phyloP scores from a whole-genome alignment of 106 monocot genomes.

The Vanilla planifolia region DNA sequence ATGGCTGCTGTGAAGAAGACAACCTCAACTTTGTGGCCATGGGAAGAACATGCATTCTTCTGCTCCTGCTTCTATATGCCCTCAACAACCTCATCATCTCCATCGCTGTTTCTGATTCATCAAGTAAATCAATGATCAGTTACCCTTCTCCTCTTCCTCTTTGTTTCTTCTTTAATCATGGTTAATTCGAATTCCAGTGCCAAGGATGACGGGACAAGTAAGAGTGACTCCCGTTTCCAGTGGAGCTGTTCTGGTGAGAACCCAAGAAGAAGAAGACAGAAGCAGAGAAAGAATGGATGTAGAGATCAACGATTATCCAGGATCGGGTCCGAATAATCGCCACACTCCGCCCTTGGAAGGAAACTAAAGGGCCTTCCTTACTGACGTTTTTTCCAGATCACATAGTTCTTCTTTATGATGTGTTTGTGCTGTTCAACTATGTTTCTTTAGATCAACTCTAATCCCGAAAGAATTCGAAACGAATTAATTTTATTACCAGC shows the following conservation, averaged over 20 bases:
- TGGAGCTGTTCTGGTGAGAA: constrained; percentile 3
- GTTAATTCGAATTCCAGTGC: background rate
- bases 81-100: constrained; percentile 7
- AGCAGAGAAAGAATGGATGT: background rate
- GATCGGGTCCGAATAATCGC: constrained; percentile 6
- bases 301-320: background rate
- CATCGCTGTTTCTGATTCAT: background rate
- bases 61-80: background rate
- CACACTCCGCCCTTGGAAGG: background rate
- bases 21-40: background rate
- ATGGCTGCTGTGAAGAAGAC: no score
- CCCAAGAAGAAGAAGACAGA: background rate
- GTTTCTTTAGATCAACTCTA: no score
- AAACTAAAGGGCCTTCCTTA: background rate
- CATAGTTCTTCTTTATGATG: background rate
- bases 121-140: background rate
- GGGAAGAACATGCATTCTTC: background rate
- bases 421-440: no score
- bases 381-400: no score
- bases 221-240: background rate
- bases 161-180: background rate
- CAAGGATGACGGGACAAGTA: background rate
- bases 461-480: no score
- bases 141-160: background rate
- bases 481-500: no score